phyloP scores from a whole-genome alignment of 2,329 filamentous ascomycete genomes.

The Eurotiales sp. region DNA sequence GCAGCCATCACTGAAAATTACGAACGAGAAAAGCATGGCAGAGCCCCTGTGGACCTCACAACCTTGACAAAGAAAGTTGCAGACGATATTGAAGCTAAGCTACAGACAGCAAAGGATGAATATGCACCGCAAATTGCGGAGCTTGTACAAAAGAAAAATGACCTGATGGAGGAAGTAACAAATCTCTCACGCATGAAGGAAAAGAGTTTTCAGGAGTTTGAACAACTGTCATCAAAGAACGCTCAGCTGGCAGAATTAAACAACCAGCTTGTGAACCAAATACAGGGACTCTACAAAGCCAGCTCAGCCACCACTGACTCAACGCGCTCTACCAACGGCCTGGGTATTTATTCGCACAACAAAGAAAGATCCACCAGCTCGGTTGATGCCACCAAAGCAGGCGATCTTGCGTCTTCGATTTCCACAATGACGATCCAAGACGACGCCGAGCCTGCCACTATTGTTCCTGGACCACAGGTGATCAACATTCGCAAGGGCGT shows the following conservation, averaged over 20 bases:
- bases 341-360: slow-evolving; percentile 58
- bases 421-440: slow-evolving; percentile 57
- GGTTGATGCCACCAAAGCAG: slow-evolving; percentile 43
- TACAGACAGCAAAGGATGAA: slow-evolving; percentile 73
- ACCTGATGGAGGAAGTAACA: slow-evolving; percentile 78
- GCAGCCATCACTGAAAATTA: slow-evolving; percentile 87
- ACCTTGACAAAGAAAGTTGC: slow-evolving; percentile 62
- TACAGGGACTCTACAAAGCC: slow-evolving; percentile 87
- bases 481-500: slow-evolving; percentile 94
- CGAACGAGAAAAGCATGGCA: slow-evolving; percentile 77
- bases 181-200: slow-evolving; percentile 82
- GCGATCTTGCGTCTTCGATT: slow-evolving; percentile 55
- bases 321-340: slow-evolving; percentile 44
- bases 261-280: slow-evolving; percentile 89
- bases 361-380: slow-evolving; percentile 50
- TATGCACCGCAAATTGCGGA: slow-evolving; percentile 74
- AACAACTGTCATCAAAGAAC: slow-evolving; percentile 91
- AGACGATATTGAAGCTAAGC: slow-evolving; percentile 58
- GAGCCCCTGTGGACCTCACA: slow-evolving; percentile 72
- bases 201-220: slow-evolving; percentile 90
- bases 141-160: slow-evolving; percentile 81
- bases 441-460: slow-evolving; percentile 59
- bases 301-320: slow-evolving; percentile 43
- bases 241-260: slow-evolving; percentile 92
- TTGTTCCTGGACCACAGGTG: slow-evolving; percentile 76